Evolutionary conservation across 345 rosid species (phyloP).

Genomic region (Rhizophora mangle): DNA sequence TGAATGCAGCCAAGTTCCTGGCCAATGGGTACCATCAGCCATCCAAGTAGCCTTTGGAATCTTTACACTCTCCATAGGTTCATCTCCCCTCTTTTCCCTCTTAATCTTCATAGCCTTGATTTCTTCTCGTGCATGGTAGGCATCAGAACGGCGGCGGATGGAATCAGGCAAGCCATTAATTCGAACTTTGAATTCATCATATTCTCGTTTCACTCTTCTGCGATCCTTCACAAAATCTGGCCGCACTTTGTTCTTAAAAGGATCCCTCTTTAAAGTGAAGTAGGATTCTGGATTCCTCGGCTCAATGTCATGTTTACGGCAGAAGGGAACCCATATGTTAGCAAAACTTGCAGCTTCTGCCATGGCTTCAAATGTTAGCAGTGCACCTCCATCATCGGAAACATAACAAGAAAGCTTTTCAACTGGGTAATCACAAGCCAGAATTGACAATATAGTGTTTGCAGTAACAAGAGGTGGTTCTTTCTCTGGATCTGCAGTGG

Average conservation of each 20-base stretch:
- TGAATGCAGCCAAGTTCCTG: slow-evolving; percentile 29
- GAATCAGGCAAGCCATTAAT: slow-evolving; percentile 89
- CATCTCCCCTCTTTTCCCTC: slow-evolving; percentile 59
- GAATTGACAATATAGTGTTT: slow-evolving; percentile 92
- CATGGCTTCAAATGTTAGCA: slow-evolving; percentile 97
- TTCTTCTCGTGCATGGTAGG: slow-evolving; percentile 92
- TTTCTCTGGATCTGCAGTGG: slow-evolving; percentile 99
- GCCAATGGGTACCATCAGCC: slow-evolving; percentile 41
- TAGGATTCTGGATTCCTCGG: slow-evolving; percentile 97
- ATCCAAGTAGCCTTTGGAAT: slow-evolving; percentile 39
- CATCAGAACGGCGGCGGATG: slow-evolving; percentile 93
- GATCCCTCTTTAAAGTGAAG: slow-evolving; percentile 88
- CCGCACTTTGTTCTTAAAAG: slow-evolving; percentile 87
- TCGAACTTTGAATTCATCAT: slow-evolving; percentile 96
- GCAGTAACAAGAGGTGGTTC: slow-evolving; percentile 99
- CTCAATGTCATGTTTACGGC: slow-evolving; percentile 86
- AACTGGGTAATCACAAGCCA: slow-evolving; percentile 89
- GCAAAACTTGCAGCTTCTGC: slow-evolving; percentile 99
- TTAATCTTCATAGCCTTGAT: slow-evolving; percentile 91
- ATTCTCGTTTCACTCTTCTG: slow-evolving; percentile 89
- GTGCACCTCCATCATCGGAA: slow-evolving; percentile 98
- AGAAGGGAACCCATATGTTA: slow-evolving; percentile 89
- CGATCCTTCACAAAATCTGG: slow-evolving; percentile 92
- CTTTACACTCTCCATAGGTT: slow-evolving; percentile 43
- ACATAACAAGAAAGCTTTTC: slow-evolving; percentile 98